Conservation (phyloP, 1,284 basidiomycete species). For the Xerocomus subilludens region DNA sequence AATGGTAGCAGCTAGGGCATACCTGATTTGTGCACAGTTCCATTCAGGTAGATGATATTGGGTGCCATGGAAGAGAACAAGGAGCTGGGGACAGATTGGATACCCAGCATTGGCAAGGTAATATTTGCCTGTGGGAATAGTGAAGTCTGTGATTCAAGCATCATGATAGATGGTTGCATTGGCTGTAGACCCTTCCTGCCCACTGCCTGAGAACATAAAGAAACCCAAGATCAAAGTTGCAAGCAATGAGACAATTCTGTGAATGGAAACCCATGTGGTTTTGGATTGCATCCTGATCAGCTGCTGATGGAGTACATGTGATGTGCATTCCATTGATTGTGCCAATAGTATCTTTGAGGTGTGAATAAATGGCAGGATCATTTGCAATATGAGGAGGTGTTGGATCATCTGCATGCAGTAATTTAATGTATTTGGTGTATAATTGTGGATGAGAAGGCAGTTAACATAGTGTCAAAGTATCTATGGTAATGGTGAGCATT, state of each 20-base stretch:
- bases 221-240: constrained; percentile 22
- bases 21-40: no score
- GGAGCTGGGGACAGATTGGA: not conserved
- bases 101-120: constrained; percentile 23
- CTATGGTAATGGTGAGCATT: no score
- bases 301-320: not conserved
- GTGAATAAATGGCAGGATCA: not conserved
- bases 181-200: constrained; percentile 6
- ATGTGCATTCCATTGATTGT: constrained; percentile 18
- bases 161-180: constrained; percentile 17
- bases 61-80: not conserved
- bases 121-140: constrained; percentile 3
- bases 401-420: no score
- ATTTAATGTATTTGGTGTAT: no score
- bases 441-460: no score
- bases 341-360: constrained; percentile 27
- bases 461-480: no score
- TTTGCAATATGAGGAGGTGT: no score
- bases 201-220: constrained; percentile 16
- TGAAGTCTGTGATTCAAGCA: not conserved
- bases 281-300: not conserved
- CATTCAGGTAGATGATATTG: not conserved
- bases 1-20: no score
- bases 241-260: constrained; percentile 10
- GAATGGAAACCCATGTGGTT: constrained; percentile 20